Evolutionary conservation across 1,284 basidiomycete species (phyloP), one percentile per base, ranked within the genome.

Genomic region (Hypsizygus ulmarius): DNA sequence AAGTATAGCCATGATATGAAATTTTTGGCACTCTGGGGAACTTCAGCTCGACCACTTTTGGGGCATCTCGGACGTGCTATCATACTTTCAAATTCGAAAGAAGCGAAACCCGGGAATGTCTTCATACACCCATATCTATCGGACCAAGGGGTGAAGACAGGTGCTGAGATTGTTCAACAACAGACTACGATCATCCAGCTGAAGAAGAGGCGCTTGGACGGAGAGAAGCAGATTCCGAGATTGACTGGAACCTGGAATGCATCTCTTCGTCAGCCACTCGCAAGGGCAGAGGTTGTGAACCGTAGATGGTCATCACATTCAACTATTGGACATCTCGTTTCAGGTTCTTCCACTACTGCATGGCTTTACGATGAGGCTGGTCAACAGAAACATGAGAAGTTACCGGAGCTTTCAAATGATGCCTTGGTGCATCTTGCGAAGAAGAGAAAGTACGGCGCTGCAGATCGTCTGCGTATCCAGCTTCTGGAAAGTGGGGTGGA

Each of bases 391-490:
- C 11, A 7, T 11, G 15, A 27, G 2, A 38, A 40, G 1, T 34
- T 35, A 28, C 25, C 21, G 3, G 28, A 44, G 18, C 3, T 21
- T 9, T 28, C 21, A 11, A 47, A 49, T n/a, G 39, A 15, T 15
- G 19, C 30, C 12, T 47, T 58, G n/a, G 39, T 54, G 3, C 33
- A 36, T 1, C 43, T 56, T 4, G 52, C 53, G 21, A 29, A 43
- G 10, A 30, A 47, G 1, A 27, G 36, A 9, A 51, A 50, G 7
- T 53, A 47, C 30, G 51, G 51, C 29, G 54, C 54, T 12, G 57
- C 57, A 10, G 48, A 58, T 10, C 51, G 49, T 14, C 41, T 58
- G 7, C 51, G 49, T 8, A 6, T 52, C 14, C 48, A 50, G 9
- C 44, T 56, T 32, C 12, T 47, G 7, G 44, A 49, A 4, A 38